Base-by-base conservation (phyloP, 2,329 filamentous ascomycete species). In the Paraconiothyrium brasiliense region DNA sequence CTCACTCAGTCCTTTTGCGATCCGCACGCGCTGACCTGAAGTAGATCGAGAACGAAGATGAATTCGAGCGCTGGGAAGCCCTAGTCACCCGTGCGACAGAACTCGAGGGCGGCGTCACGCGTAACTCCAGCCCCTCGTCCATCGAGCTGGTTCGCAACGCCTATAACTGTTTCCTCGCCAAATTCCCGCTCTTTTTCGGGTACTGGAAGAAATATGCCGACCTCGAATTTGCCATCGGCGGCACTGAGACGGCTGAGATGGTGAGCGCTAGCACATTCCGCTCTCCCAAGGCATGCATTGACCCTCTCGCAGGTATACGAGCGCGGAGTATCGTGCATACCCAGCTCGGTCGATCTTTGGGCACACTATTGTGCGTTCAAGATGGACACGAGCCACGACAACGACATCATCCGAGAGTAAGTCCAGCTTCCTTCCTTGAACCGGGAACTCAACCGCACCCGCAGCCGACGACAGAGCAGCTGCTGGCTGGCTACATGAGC, bases 151-250 rank as follows among this genome's bases (percentile, higher is more conserved):
- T 93, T 59, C 91, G 95, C 79, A 89, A 92, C 78, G 88, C 92
- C 65, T 98, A 97, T 83, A 94, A 99, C 78, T 89, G 91, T 51
- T 96, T 99, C 76, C 90, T 99, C 24, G 88, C 92, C 63, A 97
- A 97, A 76, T 99, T 97, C 68, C 95, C 95, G 2, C 86, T 98
- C 11, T 88, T 98, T 43, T 99, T 98, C 74, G 95, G 94, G 56
- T 99, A 98, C 83, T 99, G 95, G 95, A 98, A 98, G 84, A 98
- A 97, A 79, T 99, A 98, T 85, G 95, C 95, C 74, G 94, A 98
- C 74, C 86, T 97, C 66, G 95, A 99, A 76, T 99, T 99, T 82
- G 93, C 93, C 54, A 97, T 99, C 67, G 93, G 93, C 4, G 95
- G 95, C 20, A 96, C 95, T 5, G 95, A 99, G 83, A 94, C 94